Base-by-base conservation (phyloP, 2,329 filamentous ascomycete genomes). In the Sordariomycetes sp. region DNA sequence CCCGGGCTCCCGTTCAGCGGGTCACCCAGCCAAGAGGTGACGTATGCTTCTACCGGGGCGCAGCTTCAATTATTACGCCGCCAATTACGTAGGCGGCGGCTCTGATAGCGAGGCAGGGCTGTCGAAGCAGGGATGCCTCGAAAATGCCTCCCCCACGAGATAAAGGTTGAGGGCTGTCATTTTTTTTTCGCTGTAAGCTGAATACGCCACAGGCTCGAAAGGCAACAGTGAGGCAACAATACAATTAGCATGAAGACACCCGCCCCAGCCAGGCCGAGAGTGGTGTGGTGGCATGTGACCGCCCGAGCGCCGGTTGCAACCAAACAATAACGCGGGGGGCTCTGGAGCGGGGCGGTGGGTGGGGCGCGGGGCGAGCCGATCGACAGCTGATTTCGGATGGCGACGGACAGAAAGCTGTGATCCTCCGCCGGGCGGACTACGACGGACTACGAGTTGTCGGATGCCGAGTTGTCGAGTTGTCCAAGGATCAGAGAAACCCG, bases 381-480 rank as follows among this genome's bases (percentile, higher is more conserved):
- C 22, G 46, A 50, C 46, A 50, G 46, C 46, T 50, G 46, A 24
- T 50, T 50, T 24, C 46, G 46, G 46, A 50, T 14, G 46, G 46
- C 46, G 20, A 50, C 5, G 18, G 40, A 7, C 12, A n/a, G 40
- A n/a, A n/a, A 46, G 40, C 40, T n/a, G n/a, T 20, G 32, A 32
- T 34, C 22, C 28, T 34, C 28, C 14, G 52, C 28, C 28, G 20
- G 55, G 43, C 55, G 55, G 55, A 57, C 40, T 57, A 57, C 55
- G 55, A 57, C 55, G 55, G 55, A 57, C 43, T 57, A 57, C 55
- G 55, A 57, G 55, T 57, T 28, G 43, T 40, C n/a, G 32, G 43
- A 4, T 57, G 55, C 55, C 55, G 55, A 57, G 55, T 28, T 10
- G 12, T 24, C n/a, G 12, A 25, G 46, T 56, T 20, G n/a, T 56